These are phyloP conservation scores for Nicotiana sylvestris DNA, from an alignment of 257 asterid species.

Conservation along the genomic window DNA sequence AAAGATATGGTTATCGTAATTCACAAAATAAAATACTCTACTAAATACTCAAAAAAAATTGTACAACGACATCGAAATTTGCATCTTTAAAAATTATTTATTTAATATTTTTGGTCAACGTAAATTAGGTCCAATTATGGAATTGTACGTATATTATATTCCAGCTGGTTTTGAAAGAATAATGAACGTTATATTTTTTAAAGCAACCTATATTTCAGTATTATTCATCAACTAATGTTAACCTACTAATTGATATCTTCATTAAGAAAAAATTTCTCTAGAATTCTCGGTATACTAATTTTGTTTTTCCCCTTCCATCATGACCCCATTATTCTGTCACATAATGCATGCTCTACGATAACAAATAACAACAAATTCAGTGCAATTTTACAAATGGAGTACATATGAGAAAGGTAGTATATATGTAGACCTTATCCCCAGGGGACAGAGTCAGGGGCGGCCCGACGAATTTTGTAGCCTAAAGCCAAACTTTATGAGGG, in stretches of 20 bases:
- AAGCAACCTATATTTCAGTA: neutral
- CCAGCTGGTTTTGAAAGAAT: neutral
- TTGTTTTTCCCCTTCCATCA: neutral
- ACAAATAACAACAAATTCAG: too few species aligned
- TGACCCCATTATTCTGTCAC: neutral
- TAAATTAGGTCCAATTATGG: neutral
- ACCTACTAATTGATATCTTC: conserved; percentile 1
- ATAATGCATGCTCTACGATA: neutral
- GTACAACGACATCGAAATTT: neutral
- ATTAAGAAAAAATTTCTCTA: neutral
- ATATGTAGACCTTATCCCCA: too few species aligned
- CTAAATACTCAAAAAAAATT: neutral
- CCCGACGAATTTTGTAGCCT: too few species aligned
- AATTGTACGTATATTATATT: neutral
- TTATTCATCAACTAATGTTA: conserved; percentile 2
- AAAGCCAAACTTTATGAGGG: too few species aligned
- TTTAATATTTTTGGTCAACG: neutral
- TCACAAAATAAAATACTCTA: neutral
- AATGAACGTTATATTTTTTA: neutral
- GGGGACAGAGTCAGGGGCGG: too few species aligned
- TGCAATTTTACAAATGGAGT: too few species aligned
- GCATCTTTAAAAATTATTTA: neutral
- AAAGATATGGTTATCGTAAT: neutral
- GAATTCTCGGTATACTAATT: neutral
- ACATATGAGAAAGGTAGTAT: too few species aligned